Conservation (phyloP, 805 yeast species). For the Scheffersomyces stipitis region DNA sequence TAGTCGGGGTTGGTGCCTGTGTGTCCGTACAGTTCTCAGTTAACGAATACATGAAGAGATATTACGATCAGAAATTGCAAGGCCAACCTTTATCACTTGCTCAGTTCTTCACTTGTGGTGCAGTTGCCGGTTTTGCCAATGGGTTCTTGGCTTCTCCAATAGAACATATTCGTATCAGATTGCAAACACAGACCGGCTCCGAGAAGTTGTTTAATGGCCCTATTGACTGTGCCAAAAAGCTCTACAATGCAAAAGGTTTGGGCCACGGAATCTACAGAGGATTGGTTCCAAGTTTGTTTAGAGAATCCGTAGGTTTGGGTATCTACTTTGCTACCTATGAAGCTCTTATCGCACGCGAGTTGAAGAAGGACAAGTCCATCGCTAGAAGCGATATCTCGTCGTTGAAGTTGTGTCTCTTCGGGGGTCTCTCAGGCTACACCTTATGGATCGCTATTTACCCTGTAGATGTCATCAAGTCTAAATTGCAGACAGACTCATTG, state of each 20-base stretch:
- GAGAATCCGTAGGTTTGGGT: constrained; percentile 90
- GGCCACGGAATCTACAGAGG: constrained; percentile 72
- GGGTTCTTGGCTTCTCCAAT: constrained; percentile 89
- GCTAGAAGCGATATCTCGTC: constrained; percentile 78
- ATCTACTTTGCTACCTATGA: constrained; percentile 88
- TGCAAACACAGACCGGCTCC: constrained; percentile 78
- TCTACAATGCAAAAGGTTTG: constrained; percentile 55
- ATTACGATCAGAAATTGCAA: constrained; percentile 50
- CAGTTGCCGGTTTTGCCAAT: constrained; percentile 90
- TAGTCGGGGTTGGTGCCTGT: constrained; percentile 82
- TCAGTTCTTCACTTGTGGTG: constrained; percentile 82
- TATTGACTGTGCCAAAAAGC: constrained; percentile 61
- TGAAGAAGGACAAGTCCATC: constrained; percentile 39
- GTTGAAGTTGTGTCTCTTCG: constrained; percentile 81
- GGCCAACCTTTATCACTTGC: constrained; percentile 48
- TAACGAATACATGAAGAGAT: constrained; percentile 89
- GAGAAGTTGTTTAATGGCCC: constrained; percentile 68
- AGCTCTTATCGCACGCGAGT: constrained; percentile 72
- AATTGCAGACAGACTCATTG: constrained; percentile 68
- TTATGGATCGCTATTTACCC: constrained; percentile 89
- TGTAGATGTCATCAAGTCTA: constrained; percentile 86
- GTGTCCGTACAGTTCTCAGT: constrained; percentile 95
- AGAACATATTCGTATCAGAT: constrained; percentile 90
- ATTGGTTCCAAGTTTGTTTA: constrained; percentile 71
- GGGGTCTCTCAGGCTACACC: constrained; percentile 88